phyloP scores from a whole-genome alignment of 2,329 filamentous ascomycete species.

The Ophiostoma quercus region DNA sequence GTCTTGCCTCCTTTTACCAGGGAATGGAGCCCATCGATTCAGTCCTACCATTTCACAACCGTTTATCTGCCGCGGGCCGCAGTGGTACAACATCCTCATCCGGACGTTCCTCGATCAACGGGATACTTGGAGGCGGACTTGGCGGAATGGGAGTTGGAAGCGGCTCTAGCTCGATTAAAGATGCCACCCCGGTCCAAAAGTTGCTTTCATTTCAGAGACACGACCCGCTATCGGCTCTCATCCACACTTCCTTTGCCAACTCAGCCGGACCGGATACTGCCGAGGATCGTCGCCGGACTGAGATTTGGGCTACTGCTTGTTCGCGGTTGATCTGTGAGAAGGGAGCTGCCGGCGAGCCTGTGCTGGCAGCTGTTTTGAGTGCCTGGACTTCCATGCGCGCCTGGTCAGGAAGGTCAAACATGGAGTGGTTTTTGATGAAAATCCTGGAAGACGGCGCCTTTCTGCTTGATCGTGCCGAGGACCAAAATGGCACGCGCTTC shows the following conservation, averaged over 20 bases:
- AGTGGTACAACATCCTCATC: constrained; percentile 29
- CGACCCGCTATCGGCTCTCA: constrained; percentile 75
- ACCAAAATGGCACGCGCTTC: constrained; percentile 65
- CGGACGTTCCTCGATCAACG: constrained; percentile 18
- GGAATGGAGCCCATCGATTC: constrained; percentile 77
- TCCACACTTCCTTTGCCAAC: constrained; percentile 86
- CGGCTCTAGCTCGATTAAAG: constrained; percentile 14
- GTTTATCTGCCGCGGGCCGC: constrained; percentile 42
- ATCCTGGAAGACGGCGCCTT: constrained; percentile 90
- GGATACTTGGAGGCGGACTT: background rate
- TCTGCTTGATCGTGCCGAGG: constrained; percentile 77
- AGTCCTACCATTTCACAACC: constrained; percentile 63
- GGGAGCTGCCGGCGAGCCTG: constrained; percentile 70
- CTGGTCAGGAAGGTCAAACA: constrained; percentile 82
- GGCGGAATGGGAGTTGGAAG: background rate
- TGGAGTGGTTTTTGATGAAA: constrained; percentile 94
- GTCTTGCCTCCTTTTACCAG: constrained; percentile 72
- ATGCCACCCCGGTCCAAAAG: constrained; percentile 61
- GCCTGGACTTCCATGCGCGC: constrained; percentile 81
- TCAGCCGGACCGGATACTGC: constrained; percentile 74
- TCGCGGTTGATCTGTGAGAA: constrained; percentile 74
- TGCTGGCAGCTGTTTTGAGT: constrained; percentile 78
- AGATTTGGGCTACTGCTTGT: constrained; percentile 84
- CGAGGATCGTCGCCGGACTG: constrained; percentile 72
- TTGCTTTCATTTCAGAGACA: constrained; percentile 84